These are phyloP conservation scores for Diplocarpon mali DNA, from an alignment of 2,329 filamentous ascomycete species.

Conservation along the genomic window DNA sequence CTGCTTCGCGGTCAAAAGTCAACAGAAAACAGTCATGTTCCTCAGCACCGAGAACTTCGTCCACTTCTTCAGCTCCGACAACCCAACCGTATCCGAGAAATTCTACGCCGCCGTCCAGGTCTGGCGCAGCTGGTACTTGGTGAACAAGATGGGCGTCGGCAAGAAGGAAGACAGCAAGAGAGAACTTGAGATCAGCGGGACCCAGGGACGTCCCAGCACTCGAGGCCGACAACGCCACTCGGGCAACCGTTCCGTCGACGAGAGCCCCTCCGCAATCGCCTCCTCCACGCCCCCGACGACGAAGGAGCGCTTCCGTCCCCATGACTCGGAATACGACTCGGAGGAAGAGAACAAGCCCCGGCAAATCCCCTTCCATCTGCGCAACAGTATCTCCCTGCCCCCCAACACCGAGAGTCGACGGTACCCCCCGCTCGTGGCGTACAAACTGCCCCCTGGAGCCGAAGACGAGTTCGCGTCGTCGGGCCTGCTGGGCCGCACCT, in stretches of 20 bases:
- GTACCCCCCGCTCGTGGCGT: slow-evolving; percentile 19
- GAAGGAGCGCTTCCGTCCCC: slow-evolving; percentile 38
- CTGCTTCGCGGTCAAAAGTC: slow-evolving; percentile 84
- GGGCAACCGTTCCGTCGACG: slow-evolving; percentile 33
- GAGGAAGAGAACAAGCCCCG: slow-evolving; percentile 21
- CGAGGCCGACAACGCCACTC: slow-evolving; percentile 18
- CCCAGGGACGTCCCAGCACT: slow-evolving; percentile 17
- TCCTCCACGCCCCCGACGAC: slow-evolving; percentile 59
- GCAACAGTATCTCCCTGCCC: slow-evolving; percentile 16
- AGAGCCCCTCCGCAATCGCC: slow-evolving; percentile 51
- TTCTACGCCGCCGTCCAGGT: slow-evolving; percentile 64
- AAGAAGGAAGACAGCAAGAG: slow-evolving; percentile 21
- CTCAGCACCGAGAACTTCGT: slow-evolving; percentile 75
- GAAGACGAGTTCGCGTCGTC: slow-evolving; percentile 33
- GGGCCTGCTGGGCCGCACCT: slow-evolving; percentile 38
- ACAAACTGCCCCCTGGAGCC: slow-evolving; percentile 16
- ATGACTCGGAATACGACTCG: slow-evolving; percentile 14
- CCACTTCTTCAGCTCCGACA: slow-evolving; percentile 81
- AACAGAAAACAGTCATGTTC: slow-evolving; percentile 80
- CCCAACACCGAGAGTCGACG: slow-evolving; percentile 12
- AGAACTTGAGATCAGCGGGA: slow-evolving; percentile 12
- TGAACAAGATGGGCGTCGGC: slow-evolving; percentile 48
- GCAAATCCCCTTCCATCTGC: slow-evolving; percentile 25
- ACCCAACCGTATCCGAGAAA: slow-evolving; percentile 50
- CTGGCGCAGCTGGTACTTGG: slow-evolving; percentile 90